Evolutionary conservation across 768 basidiomycete genomes (phyloP), one percentile per base, ranked within the genome.

Genomic region (Leccinum truebloodii): DNA sequence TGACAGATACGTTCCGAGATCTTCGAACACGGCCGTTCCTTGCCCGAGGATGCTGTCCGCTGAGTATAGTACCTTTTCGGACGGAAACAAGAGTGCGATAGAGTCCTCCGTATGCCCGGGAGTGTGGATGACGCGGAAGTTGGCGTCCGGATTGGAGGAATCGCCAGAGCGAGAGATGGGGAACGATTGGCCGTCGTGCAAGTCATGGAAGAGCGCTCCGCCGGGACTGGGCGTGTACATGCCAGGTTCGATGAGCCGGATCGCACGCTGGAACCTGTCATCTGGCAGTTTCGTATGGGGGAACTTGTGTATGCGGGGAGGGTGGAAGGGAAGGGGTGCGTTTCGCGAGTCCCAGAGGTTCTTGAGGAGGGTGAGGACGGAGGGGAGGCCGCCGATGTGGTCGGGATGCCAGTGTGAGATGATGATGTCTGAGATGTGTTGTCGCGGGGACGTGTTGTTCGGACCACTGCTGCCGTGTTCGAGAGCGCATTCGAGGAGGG

Each of bases 31-130:
- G 3, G 95, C 82, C 0, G 94, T 93, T 8, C 95, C 94, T 63
- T 94, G 86, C 0, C 96, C 96, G 32, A 98, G 83, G 7, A 98
- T 85, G 5, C 88, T 92, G 75, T 98, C 96, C 0, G 90, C 92
- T 0, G 94, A 95, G 77, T 95, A 95, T 16, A 98, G 80, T 0
- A 86, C 87, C 26, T 78, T 76, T 67, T 95, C 92, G 50, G 82
- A 81, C 0, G 83, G 79, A 54, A 94, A 77, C 58, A 87, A 77
- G 41, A 98, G 77, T 53, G 81, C 87, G 69, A 97, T 82, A 3
- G 92, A 95, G 72, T 98, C 96, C 51, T 77, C 67, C 0, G 96
- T 98, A 66, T 98, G 96, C 1, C 96, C 96, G 0, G 96, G 96
- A 0, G 92, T 88, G 70, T 93, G 87, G 1, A 98, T 67, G 24